Evolutionary conservation across 257 asterid species (phyloP).

Genomic region (Apocynum venetum): DNA sequence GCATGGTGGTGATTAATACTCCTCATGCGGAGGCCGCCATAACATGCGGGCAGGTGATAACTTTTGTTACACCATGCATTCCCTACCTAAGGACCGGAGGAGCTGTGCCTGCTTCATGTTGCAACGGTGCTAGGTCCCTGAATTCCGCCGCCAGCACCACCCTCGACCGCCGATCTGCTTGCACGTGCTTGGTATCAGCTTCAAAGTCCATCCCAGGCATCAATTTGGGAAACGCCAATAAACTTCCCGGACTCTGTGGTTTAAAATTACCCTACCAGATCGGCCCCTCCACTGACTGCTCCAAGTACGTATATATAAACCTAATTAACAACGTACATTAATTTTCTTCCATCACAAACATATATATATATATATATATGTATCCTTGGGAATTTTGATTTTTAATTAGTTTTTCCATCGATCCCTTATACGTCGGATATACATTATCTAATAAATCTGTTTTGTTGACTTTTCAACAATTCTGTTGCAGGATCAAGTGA

Average conservation of each 20-base stretch:
- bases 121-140: slow-evolving; percentile 14
- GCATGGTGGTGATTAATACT: slow-evolving; percentile 12
- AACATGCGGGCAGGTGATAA: slow-evolving; percentile 4
- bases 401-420: too few species aligned
- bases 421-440: too few species aligned
- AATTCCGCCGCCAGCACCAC: slow-evolving; percentile 1
- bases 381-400: neutral
- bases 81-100: slow-evolving; percentile 6
- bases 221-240: slow-evolving; percentile 33
- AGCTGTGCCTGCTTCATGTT: neutral
- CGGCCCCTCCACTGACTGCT: slow-evolving; percentile 52
- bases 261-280: slow-evolving; percentile 53
- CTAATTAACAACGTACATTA: too few species aligned
- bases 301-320: slow-evolving; percentile 28
- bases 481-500: neutral
- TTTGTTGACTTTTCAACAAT: neutral
- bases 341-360: too few species aligned
- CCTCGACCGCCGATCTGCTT: slow-evolving; percentile 14
- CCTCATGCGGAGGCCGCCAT: slow-evolving; percentile 14
- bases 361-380: too few species aligned
- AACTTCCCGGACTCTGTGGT: slow-evolving; percentile 46
- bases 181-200: slow-evolving; percentile 13
- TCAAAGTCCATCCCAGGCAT: neutral
- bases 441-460: too few species aligned
- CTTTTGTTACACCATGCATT: slow-evolving; percentile 12